Conservation (phyloP, 2,329 filamentous ascomycete genomes). For the Passalora sequoiae region DNA sequence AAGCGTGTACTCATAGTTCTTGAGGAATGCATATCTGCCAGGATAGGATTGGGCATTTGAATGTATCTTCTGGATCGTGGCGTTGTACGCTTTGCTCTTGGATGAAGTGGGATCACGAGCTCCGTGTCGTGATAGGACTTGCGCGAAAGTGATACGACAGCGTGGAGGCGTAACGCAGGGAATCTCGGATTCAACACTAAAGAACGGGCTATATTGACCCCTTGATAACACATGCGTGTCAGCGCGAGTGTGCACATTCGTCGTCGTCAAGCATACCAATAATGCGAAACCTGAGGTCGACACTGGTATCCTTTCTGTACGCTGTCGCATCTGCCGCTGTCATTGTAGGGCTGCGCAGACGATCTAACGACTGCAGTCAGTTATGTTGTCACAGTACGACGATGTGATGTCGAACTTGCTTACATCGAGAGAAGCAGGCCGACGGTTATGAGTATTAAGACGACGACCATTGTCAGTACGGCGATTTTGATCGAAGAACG, state of each 20-base stretch:
- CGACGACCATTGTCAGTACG: constrained; percentile 10
- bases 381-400: constrained; percentile 5
- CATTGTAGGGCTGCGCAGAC: constrained; percentile 3
- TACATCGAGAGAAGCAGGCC: constrained; percentile 17
- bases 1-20: constrained; percentile 65
- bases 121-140: constrained; percentile 78
- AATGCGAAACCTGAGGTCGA: constrained; percentile 55
- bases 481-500: background rate
- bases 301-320: constrained; percentile 56
- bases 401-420: background rate
- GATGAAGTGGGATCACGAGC: constrained; percentile 70
- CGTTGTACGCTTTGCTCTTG: constrained; percentile 61
- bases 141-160: constrained; percentile 75
- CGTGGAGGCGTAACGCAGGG: constrained; percentile 54
- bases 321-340: constrained; percentile 19
- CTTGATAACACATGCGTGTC: background rate
- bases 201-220: constrained; percentile 84
- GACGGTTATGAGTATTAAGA: constrained; percentile 8
- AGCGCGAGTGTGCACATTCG: background rate
- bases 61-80: constrained; percentile 63
- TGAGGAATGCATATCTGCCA: constrained; percentile 63
- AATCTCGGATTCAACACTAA: constrained; percentile 64
- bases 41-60: constrained; percentile 52
- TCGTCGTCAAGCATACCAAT: constrained; percentile 47
- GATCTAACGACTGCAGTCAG: too few relatives aligned